phyloP scores from a whole-genome alignment of 805 yeast genomes.

The Kodamaea kakaduensis region DNA sequence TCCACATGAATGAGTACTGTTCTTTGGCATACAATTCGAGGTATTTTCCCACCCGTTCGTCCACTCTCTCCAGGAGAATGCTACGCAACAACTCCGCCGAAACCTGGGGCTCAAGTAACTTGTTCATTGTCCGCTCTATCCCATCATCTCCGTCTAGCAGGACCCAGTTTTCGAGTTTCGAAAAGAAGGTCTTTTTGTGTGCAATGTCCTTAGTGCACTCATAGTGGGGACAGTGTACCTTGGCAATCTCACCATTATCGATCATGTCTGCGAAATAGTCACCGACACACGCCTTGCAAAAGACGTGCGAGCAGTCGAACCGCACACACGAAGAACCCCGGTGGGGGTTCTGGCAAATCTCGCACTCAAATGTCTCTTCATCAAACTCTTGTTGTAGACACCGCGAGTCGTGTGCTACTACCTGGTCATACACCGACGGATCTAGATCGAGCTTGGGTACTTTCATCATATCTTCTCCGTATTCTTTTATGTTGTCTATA shows the following conservation, averaged over 20 bases:
- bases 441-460: neutral
- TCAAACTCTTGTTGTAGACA: conserved; percentile 25
- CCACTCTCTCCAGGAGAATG: conserved; percentile 20
- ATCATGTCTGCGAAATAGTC: conserved; percentile 43
- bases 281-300: conserved; percentile 52
- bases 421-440: conserved; percentile 2
- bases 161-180: conserved; percentile 21
- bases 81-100: conserved; percentile 28
- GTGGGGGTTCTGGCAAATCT: conserved; percentile 50
- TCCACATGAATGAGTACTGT: conserved; percentile 41
- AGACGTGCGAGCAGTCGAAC: conserved; percentile 61
- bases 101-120: conserved; percentile 41
- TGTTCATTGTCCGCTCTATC: conserved; percentile 9
- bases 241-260: conserved; percentile 44
- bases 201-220: conserved; percentile 35
- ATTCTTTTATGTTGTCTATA: conserved; percentile 36
- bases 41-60: conserved; percentile 34
- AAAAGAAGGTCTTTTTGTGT: conserved; percentile 15
- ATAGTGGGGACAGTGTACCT: conserved; percentile 57
- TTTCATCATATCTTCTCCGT: conserved; percentile 12
- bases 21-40: conserved; percentile 31
- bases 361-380: conserved; percentile 43
- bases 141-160: conserved; percentile 11
- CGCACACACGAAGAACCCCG: conserved; percentile 41
- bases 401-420: conserved; percentile 19